Evolutionary conservation across 1,284 basidiomycete genomes (phyloP), one percentile per base, ranked within the genome.

Genomic region (Mrakiaceae sp.): DNA sequence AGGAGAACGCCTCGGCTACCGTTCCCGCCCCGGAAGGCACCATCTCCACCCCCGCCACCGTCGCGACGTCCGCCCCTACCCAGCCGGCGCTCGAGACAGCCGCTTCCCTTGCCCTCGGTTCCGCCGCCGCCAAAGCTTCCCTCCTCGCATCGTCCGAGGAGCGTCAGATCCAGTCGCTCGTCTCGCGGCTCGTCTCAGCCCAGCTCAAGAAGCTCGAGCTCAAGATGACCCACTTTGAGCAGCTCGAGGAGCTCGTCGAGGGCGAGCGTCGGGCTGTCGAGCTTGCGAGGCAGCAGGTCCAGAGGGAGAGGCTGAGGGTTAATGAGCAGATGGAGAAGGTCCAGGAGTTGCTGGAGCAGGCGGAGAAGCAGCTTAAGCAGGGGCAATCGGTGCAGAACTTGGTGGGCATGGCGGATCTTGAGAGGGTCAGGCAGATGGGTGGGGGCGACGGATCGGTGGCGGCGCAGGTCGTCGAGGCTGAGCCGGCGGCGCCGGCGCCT

Each of bases 191-290:
- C 65, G 89, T 98, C 76, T 88, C 92, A 72, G 83, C 95, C 44
- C 96, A 95, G 65, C 81, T 97, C 57, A 86, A 85, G 16, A 98
- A 98, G 76, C 84, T 98, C 59, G 93, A 98, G 74, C 79, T 94
- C 68, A 96, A 97, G 81, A 88, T 92, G 82, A 77, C 82, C 3
- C 88, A 93, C 74, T 96, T 96, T 72, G 92, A 95, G 74, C 85
- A 90, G 73, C 80, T 97, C 62, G 93, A 97, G 74, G 86, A 88
- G 61, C 79, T 91, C 27, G 79, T 97, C 54, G 93, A 96, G 74
- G 86, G 89, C 66, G 93, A 97, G 76, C 74, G 75, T 67, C 69
- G 76, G 52, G 72, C 72, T 55, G 68, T 78, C 58, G 77, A 78
- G 67, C 65, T 75, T 12, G 72, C 72, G 14, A 72, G 73, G 60